These are phyloP conservation scores for Boletus rubroflammeus DNA, from an alignment of 768 basidiomycete genomes.

Conservation along the genomic window DNA sequence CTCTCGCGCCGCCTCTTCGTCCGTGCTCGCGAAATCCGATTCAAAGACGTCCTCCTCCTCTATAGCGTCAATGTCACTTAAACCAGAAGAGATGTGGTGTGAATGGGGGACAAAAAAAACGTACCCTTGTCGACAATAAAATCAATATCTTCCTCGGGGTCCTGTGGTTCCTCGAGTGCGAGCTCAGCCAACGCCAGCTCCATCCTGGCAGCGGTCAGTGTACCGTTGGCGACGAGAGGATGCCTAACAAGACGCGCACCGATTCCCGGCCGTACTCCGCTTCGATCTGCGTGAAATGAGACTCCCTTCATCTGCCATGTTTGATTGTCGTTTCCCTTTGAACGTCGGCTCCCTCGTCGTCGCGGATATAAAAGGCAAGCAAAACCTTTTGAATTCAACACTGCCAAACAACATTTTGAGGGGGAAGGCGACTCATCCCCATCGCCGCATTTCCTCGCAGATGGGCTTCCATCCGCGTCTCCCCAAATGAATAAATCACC, in stretches of 20 bases:
- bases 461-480: no score
- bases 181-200: constrained; percentile 66
- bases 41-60: constrained; percentile 82
- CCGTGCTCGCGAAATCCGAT: constrained; percentile 84
- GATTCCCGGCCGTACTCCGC: constrained; percentile 76
- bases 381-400: constrained; percentile 15
- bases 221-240: background rate
- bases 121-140: constrained; percentile 64
- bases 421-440: no score
- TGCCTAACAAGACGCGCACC: constrained; percentile 38
- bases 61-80: constrained; percentile 21
- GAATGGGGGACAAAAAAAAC: background rate
- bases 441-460: no score
- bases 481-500: no score
- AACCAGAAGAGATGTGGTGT: background rate
- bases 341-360: background rate
- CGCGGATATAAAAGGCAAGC: constrained; percentile 1
- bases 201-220: constrained; percentile 48
- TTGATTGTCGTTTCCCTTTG: background rate
- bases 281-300: constrained; percentile 57
- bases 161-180: constrained; percentile 45
- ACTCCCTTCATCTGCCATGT: constrained; percentile 16
- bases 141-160: constrained; percentile 71
- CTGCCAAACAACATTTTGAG: constrained; percentile 8
- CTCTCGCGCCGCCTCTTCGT: constrained; percentile 57